A percentile compares a stretch with the other conserved stretches of the same genome.
These are phyloP conservation scores for Coemansia sp. DNA, from an alignment of 192 early-diverging fungal genomes.

Conservation along the genomic window DNA sequence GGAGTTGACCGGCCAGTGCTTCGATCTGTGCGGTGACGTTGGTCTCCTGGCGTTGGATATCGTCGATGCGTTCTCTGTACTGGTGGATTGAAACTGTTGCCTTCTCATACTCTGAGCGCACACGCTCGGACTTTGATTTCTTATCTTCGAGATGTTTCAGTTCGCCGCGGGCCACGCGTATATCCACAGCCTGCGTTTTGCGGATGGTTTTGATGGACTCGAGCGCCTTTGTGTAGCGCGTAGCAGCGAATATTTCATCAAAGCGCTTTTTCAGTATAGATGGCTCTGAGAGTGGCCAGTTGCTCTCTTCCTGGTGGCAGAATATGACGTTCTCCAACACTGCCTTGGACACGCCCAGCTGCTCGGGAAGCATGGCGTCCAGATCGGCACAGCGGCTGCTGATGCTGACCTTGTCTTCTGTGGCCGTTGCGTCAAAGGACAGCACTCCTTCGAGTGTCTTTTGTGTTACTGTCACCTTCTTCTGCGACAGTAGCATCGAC, in stretches of 20 bases:
- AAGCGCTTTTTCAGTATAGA: slow-evolving; percentile 89
- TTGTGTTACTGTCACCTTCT: slow-evolving; percentile 55
- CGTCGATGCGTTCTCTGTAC: slow-evolving; percentile 41
- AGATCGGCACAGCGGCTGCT: slow-evolving; percentile 82
- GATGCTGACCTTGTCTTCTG: slow-evolving; percentile 67
- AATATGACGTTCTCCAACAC: slow-evolving; percentile 98
- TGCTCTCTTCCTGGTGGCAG: slow-evolving; percentile 97
- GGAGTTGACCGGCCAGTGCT: slow-evolving; percentile 49
- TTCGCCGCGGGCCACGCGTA: slow-evolving; percentile 63
- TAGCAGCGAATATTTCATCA: slow-evolving; percentile 96
- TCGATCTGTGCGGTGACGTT: slow-evolving; percentile 52
- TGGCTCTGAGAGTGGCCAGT: slow-evolving; percentile 94
- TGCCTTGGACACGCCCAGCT: slow-evolving; percentile 86
- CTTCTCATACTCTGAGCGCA: slow-evolving; percentile 46
- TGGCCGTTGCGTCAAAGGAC: slow-evolving; percentile 56
- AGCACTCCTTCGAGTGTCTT: slow-evolving; percentile 83
- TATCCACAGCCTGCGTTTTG: slow-evolving; percentile 65
- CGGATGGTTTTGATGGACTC: slow-evolving; percentile 74
- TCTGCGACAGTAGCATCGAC: slow-evolving; percentile 74
- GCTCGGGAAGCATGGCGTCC: slow-evolving; percentile 77
- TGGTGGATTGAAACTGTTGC: slow-evolving; percentile 49
- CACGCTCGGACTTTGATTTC: slow-evolving; percentile 69
- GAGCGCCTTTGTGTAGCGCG: slow-evolving; percentile 88
- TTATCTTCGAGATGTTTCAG: slow-evolving; percentile 68
- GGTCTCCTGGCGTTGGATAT: slow-evolving; percentile 42